Conservation (phyloP, 805 yeast species). For the Lachancea cidri region DNA sequence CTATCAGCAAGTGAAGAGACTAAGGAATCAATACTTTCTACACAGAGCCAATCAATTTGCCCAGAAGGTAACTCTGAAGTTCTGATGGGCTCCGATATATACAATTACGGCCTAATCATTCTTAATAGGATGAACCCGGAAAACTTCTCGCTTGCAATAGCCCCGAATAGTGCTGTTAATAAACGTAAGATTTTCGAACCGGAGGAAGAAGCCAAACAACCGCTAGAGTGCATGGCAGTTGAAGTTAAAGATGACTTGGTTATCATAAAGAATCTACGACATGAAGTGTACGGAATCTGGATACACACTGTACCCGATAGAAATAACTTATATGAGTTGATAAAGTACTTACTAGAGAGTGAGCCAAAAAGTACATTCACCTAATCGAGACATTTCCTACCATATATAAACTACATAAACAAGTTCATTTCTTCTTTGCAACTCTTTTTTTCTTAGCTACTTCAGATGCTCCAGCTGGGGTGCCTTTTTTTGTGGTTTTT, state of each 20-base stretch:
- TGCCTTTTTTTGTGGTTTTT: conserved; percentile 25
- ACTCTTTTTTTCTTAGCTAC: conserved; percentile 26
- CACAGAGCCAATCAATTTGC: conserved; percentile 5
- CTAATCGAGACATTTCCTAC: conserved; percentile 8
- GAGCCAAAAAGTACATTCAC: conserved; percentile 33
- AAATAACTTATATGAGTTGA: conserved; percentile 47
- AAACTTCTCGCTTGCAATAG: conserved; percentile 65
- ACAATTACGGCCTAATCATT: conserved; percentile 65
- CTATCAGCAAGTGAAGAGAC: conserved; percentile 24
- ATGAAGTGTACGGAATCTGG: conserved; percentile 77
- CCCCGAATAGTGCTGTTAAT: conserved; percentile 47
- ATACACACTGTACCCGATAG: conserved; percentile 66
- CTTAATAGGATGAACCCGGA: conserved; percentile 63
- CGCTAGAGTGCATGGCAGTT: conserved; percentile 49
- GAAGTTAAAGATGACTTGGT: conserved; percentile 67
- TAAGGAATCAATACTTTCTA: conserved; percentile 18
- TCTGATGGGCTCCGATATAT: conserved; percentile 35
- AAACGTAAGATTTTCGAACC: conserved; percentile 36
- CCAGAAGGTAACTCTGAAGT: conserved; percentile 10
- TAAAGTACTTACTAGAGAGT: conserved; percentile 31
- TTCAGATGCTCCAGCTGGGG: conserved; percentile 22
- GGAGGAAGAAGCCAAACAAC: conserved; percentile 23
- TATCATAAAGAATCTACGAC: conserved; percentile 60
- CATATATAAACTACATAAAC: background rate
- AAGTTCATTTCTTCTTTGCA: conserved; percentile 21